A percentile compares a stretch with the other conserved stretches of the same genome.
These are phyloP conservation scores for Ophiostoma triangulosporum DNA, from an alignment of 2,329 filamentous ascomycete genomes.

Conservation along the genomic window DNA sequence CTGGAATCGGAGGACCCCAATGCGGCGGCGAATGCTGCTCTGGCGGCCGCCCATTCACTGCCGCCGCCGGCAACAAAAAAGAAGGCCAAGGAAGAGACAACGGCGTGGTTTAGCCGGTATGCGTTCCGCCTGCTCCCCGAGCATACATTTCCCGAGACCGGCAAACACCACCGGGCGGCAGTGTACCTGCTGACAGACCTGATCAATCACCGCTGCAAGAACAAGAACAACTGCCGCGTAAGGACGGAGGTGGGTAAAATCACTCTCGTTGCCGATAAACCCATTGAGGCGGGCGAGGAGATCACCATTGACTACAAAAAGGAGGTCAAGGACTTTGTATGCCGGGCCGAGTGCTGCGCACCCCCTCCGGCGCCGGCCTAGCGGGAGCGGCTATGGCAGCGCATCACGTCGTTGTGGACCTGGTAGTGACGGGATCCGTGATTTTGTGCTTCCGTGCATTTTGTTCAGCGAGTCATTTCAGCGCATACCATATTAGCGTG, in stretches of 20 bases:
- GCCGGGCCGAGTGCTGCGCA: slow-evolving; percentile 16
- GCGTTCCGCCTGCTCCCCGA: slow-evolving; percentile 14
- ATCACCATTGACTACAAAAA: slow-evolving; percentile 26
- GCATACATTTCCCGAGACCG: slow-evolving; percentile 5
- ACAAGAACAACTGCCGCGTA: slow-evolving; percentile 18
- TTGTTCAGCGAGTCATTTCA: too few species aligned
- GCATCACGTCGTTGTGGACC: background rate
- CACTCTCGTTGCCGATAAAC: slow-evolving; percentile 15
- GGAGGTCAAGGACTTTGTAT: slow-evolving; percentile 17
- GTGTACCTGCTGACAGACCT: slow-evolving; percentile 15
- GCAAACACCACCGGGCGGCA: slow-evolving; percentile 11
- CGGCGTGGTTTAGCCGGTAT: slow-evolving; percentile 15
- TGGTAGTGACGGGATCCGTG: background rate
- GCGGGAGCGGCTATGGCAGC: background rate
- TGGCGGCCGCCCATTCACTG: background rate
- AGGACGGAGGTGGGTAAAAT: slow-evolving; percentile 14
- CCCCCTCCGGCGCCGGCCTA: background rate
- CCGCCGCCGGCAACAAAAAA: background rate
- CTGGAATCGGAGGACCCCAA: background rate
- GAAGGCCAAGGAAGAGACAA: slow-evolving; percentile 6
- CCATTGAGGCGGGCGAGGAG: slow-evolving; percentile 21
- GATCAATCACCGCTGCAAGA: slow-evolving; percentile 24
- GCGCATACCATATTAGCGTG: too few species aligned
- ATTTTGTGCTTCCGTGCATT: background rate
- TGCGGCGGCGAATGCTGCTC: background rate